A percentile compares a stretch with the other conserved stretches of the same genome.
Evolutionary conservation across 169 alveolate species (phyloP).

Genomic region (Plasmodium falciparum): DNA sequence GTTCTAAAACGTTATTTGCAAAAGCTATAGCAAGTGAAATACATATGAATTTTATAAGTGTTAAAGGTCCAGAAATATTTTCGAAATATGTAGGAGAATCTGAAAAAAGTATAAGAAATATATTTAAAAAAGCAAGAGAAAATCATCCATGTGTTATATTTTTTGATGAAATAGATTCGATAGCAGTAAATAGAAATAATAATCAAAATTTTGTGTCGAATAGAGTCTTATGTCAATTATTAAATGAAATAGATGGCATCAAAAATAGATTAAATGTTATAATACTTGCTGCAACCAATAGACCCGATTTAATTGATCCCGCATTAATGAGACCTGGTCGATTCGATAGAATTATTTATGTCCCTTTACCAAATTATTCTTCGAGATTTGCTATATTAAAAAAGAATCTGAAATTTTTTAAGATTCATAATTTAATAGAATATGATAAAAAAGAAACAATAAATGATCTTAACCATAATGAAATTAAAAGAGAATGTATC

Average conservation of each 20-base stretch:
- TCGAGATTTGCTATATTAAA: constrained; percentile 94
- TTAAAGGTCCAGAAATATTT: constrained; percentile 99
- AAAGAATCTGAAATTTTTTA: constrained; percentile 78
- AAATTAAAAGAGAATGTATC: constrained; percentile 12
- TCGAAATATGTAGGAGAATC: constrained; percentile 99
- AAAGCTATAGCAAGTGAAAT: constrained; percentile 99
- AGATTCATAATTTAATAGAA: constrained; percentile 25
- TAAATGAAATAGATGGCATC: constrained; percentile 99
- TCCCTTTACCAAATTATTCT: constrained; percentile 97
- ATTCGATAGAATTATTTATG: constrained; percentile 97
- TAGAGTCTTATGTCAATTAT: constrained; percentile 96
- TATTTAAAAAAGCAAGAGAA: constrained; percentile 96
- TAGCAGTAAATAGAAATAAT: constrained; percentile 79
- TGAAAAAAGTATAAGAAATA: constrained; percentile 96
- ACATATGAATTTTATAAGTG: constrained; percentile 97
- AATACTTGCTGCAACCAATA: constrained; percentile 98
- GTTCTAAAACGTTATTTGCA: constrained; percentile 99
- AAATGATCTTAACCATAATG: not conserved
- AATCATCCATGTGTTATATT: constrained; percentile 98
- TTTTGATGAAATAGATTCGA: constrained; percentile 99
- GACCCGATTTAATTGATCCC: constrained; percentile 97
- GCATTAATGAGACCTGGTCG: constrained; percentile 99
- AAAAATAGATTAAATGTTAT: constrained; percentile 90
- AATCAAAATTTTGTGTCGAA: constrained; percentile 90
- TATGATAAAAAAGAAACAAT: constrained; percentile 2